Evolutionary conservation across 23 red algal species (phyloP).

Genomic region (Agarophyton chilense): DNA sequence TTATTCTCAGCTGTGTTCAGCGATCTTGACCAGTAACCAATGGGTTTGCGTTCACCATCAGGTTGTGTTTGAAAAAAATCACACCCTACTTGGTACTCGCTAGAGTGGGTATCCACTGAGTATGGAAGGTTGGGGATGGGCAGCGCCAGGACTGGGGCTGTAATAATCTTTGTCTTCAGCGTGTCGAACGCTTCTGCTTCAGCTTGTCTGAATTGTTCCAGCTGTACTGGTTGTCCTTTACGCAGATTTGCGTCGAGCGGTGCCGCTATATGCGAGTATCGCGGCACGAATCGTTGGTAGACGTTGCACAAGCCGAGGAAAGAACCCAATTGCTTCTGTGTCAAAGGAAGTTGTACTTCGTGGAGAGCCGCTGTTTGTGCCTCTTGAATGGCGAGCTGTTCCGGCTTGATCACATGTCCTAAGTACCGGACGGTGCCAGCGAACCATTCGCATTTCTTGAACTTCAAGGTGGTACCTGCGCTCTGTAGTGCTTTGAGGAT

Average conservation of each 20-base stretch:
- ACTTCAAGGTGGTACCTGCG: too few relatives aligned
- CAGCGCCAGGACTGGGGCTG: not conserved
- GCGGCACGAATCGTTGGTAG: not conserved
- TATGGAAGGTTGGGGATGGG: not conserved
- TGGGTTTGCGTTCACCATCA: conserved; percentile 10
- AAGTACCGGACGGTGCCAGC: not conserved
- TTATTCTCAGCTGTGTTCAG: not conserved
- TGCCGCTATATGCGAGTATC: conserved; percentile 5
- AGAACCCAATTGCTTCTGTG: not conserved
- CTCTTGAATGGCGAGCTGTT: conserved; percentile 1
- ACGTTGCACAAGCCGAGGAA: not conserved
- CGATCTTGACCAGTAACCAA: conserved; percentile 3
- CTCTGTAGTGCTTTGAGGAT: too few relatives aligned
- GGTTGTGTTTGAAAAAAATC: not conserved
- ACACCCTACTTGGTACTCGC: conserved; percentile 18
- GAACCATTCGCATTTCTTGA: conserved; percentile 31
- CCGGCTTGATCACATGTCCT: conserved; percentile 7
- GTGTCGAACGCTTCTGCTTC: conserved; percentile 22
- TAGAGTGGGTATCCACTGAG: conserved; percentile 6
- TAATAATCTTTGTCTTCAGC: not conserved
- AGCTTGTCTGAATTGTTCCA: not conserved
- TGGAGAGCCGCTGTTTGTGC: not conserved
- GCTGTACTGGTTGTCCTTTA: not conserved
- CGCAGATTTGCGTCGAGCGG: not conserved
- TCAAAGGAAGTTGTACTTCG: not conserved